phyloP scores from a whole-genome alignment of 2,329 filamentous ascomycete species.

The Cercospora zeina region DNA sequence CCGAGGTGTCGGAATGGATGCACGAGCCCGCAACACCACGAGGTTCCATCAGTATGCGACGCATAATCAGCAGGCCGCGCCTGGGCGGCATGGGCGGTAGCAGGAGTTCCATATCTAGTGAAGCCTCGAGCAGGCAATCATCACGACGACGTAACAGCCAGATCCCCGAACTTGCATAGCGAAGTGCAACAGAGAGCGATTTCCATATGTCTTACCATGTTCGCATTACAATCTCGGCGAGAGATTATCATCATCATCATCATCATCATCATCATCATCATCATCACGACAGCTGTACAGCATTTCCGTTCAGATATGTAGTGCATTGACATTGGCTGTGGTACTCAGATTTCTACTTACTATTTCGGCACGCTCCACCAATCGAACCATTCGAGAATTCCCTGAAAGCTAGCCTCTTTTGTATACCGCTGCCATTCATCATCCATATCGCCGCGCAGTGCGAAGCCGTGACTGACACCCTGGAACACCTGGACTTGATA shows the following conservation, averaged over 20 bases:
- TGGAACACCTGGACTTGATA: slow-evolving; percentile 41
- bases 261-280: background rate
- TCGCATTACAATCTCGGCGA: slow-evolving; percentile 1
- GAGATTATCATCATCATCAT: background rate
- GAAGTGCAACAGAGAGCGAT: background rate
- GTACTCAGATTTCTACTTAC: background rate
- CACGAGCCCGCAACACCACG: slow-evolving; percentile 19
- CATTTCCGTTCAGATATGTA: slow-evolving; percentile 1
- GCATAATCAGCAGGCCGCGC: slow-evolving; percentile 14
- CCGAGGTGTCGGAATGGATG: slow-evolving; percentile 22
- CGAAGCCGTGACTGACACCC: slow-evolving; percentile 43
- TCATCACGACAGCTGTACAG: slow-evolving; percentile 8
- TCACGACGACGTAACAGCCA: slow-evolving; percentile 19
- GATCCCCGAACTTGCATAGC: slow-evolving; percentile 18
- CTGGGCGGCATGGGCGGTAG: background rate
- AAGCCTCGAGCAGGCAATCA: slow-evolving; percentile 15
- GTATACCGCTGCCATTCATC: slow-evolving; percentile 47
- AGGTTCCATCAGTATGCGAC: slow-evolving; percentile 16
- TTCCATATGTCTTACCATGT: slow-evolving; percentile 4
- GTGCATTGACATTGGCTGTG: background rate
- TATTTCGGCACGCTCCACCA: slow-evolving; percentile 12
- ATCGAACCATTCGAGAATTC: slow-evolving; percentile 32
- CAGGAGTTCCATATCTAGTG: slow-evolving; percentile 16
- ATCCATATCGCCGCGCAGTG: slow-evolving; percentile 43
- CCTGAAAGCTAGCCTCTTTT: slow-evolving; percentile 38